phyloP scores from a whole-genome alignment of 2,329 filamentous ascomycete species.

The Graphiopsis chlorocephala region DNA sequence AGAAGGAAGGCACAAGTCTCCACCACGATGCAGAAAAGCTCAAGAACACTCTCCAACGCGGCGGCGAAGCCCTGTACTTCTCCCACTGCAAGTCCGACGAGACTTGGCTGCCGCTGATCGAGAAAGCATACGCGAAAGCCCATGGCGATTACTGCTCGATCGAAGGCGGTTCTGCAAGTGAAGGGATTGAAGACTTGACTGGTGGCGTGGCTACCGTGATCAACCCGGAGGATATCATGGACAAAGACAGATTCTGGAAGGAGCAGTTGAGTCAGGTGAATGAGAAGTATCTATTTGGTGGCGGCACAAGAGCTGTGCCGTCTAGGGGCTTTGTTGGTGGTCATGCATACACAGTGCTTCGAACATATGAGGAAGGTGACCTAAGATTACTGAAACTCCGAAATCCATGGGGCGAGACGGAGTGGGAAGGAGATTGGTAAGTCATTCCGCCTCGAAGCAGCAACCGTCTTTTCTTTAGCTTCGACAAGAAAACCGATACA shows the following conservation, averaged over 20 bases:
- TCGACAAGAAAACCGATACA: background rate
- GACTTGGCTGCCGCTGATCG: conserved; percentile 76
- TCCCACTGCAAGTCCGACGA: conserved; percentile 74
- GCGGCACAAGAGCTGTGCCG: conserved; percentile 43
- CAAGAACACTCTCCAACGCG: conserved; percentile 60
- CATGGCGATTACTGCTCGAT: conserved; percentile 77
- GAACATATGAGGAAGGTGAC: conserved; percentile 41
- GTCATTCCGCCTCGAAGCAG: background rate
- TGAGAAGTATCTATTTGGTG: conserved; percentile 74
- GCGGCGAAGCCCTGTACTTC: conserved; percentile 75
- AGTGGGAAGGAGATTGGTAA: conserved; percentile 75
- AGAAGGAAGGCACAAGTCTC: conserved; percentile 26
- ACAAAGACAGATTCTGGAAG: conserved; percentile 79
- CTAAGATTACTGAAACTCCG: conserved; percentile 51
- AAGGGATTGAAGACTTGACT: conserved; percentile 59
- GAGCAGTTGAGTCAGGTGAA: conserved; percentile 79
- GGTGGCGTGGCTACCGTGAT: conserved; percentile 69
- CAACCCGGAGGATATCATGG: conserved; percentile 67
- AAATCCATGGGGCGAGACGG: conserved; percentile 78
- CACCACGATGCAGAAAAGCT: conserved; percentile 42
- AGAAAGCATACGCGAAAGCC: conserved; percentile 82
- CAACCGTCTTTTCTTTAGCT: background rate
- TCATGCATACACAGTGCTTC: conserved; percentile 62
- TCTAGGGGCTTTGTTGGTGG: conserved; percentile 56
- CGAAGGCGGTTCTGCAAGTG: conserved; percentile 67